Evolutionary conservation across 169 alveolate genomes (phyloP), one percentile per base, ranked within the genome.

Genomic region (Plasmodium knowlesi): DNA sequence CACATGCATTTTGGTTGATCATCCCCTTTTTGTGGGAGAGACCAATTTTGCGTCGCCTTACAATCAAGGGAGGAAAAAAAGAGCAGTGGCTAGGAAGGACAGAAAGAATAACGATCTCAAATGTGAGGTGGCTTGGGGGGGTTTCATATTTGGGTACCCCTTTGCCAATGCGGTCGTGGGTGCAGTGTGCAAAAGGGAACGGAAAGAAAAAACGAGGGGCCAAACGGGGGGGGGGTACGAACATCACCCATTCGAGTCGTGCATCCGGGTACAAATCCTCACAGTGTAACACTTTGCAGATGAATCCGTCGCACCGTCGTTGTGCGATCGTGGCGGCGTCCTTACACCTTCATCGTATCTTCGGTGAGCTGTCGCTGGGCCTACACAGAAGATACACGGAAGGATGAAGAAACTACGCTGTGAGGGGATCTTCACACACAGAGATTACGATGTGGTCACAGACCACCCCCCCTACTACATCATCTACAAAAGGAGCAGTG

Each of bases 361-460:
- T n/a, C n/a, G n/a, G n/a, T n/a, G n/a, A n/a, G n/a, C n/a, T n/a
- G n/a, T n/a, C n/a, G n/a, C 57, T 43, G 4, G 16, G 34, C 16
- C 34, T 19, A 2, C 74, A 19, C 32, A 67, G 9, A 30, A 50
- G 25, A 54, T n/a, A 37, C 0, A 54, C 19, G 50, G 3, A 2
- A 74, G 19, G 37, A 37, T 72, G 39, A 85, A 28, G 22, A 85
- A 85, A 19, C 25, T 85, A 32, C 81, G 67, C 12, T 85, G 93
- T 28, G 81, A 85, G 79, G 93, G 93, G 5, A 8, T 85, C 14
- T 85, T 73, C 67, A 85, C 79, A 5, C 61, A 85, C 43, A 22
- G 54, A 25, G 93, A 85, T 14, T 10, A 39, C 16, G 41, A 30
- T 46, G 25, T 14, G 16, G 71, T 10, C 3, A 2, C 61, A 5